These are phyloP conservation scores for Eucalyptus pauciflora DNA, from an alignment of 345 rosid genomes.

Conservation along the genomic window DNA sequence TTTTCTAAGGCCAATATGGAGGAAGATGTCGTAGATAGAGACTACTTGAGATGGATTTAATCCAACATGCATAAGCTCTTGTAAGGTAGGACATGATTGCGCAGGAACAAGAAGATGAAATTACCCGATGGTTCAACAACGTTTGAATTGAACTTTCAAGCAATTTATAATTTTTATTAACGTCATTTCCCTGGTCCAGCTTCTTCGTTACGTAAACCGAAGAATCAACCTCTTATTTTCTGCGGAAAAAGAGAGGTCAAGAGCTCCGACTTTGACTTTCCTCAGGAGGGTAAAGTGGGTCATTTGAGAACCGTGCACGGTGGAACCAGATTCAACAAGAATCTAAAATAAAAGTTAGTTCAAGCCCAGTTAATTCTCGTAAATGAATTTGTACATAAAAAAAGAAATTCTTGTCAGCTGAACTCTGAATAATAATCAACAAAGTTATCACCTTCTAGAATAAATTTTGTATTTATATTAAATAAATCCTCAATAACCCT, in stretches of 20 bases:
- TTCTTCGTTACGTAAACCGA: not conserved
- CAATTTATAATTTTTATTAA: not conserved
- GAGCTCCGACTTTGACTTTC: not conserved
- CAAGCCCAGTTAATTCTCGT: not conserved
- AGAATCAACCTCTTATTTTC: not conserved
- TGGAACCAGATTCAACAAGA: not conserved
- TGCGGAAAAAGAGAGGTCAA: not conserved
- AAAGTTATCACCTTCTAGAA: not conserved
- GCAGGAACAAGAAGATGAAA: not conserved
- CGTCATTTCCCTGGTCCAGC: not conserved
- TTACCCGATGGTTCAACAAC: not conserved
- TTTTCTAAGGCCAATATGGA: not conserved
- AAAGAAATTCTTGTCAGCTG: not conserved
- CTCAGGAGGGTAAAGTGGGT: not conserved
- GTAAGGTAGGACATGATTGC: not conserved
- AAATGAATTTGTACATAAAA: too few species aligned
- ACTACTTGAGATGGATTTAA: not conserved
- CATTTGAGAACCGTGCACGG: not conserved
- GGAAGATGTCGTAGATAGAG: not conserved
- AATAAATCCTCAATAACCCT: not conserved
- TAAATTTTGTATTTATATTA: not conserved
- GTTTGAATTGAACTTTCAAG: not conserved
- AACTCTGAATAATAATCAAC: not conserved
- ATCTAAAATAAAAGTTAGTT: not conserved
- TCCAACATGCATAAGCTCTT: not conserved